Evolutionary conservation across 768 basidiomycete species (phyloP).

Genomic region (Amanita rubescens): DNA sequence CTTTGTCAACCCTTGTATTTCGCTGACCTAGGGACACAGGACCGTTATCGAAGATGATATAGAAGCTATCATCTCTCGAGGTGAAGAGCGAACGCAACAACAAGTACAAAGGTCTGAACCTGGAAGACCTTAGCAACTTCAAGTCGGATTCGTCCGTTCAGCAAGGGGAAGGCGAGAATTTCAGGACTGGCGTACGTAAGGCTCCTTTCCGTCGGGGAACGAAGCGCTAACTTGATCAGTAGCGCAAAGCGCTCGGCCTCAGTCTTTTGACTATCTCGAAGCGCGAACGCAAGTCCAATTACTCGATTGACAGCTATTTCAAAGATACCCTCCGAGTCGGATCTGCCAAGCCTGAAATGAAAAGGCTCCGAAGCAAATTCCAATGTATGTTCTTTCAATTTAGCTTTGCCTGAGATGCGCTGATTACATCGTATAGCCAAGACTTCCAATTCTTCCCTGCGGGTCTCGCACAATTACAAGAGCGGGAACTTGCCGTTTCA

Average conservation of each 20-base stretch:
- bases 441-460: slow-evolving; percentile 97
- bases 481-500: slow-evolving; percentile 77
- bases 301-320: slow-evolving; percentile 93
- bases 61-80: slow-evolving; percentile 85
- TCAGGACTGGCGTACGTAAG: slow-evolving; percentile 56
- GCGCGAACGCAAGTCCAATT: slow-evolving; percentile 88
- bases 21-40: slow-evolving; percentile 27
- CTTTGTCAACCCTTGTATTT: background rate
- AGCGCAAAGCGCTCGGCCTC: slow-evolving; percentile 64
- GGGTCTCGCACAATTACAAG: slow-evolving; percentile 72
- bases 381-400: slow-evolving; percentile 45
- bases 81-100: slow-evolving; percentile 85
- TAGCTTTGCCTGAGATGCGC: slow-evolving; percentile 6
- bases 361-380: slow-evolving; percentile 84
- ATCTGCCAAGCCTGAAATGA: slow-evolving; percentile 67
- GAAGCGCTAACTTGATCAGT: slow-evolving; percentile 7
- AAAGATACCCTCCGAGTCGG: slow-evolving; percentile 86
- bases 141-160: slow-evolving; percentile 88
- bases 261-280: slow-evolving; percentile 88
- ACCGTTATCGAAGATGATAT: slow-evolving; percentile 83
- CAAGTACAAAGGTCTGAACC: slow-evolving; percentile 88
- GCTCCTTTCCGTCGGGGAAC: background rate
- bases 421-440: slow-evolving; percentile 41
- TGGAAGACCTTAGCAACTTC: slow-evolving; percentile 96
- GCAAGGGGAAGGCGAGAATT: slow-evolving; percentile 96